Percentiles rank a stretch among this genome's conserved stretches.
Evolutionary conservation across 257 asterid species (phyloP).

Genomic region (Rhazya stricta): DNA sequence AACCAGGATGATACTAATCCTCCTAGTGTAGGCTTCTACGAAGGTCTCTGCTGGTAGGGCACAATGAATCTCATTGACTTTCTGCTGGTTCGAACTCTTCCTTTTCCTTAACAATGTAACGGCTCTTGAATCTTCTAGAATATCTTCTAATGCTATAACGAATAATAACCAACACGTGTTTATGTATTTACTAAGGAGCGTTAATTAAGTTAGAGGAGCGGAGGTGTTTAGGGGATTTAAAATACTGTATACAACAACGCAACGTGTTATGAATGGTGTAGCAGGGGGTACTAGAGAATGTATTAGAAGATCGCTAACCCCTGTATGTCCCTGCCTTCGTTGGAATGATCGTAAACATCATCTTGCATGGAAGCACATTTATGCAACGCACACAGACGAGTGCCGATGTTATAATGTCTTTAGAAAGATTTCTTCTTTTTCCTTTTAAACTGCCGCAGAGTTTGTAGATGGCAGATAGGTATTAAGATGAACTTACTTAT

Average conservation of each 20-base stretch:
- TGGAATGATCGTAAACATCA: background rate
- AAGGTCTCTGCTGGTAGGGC: background rate
- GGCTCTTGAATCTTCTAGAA: too few species aligned
- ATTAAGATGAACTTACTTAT: background rate
- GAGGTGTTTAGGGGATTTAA: too few species aligned
- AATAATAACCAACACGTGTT: too few species aligned
- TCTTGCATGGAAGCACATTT: background rate
- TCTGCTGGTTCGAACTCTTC: background rate
- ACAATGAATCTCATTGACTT: background rate
- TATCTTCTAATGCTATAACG: too few species aligned
- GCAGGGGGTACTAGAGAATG: too few species aligned
- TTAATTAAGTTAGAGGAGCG: too few species aligned
- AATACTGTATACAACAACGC: too few species aligned
- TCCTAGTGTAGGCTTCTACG: background rate
- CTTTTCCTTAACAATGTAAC: too few species aligned
- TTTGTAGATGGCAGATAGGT: background rate
- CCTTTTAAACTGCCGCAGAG: slow-evolving; percentile 5
- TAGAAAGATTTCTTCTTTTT: background rate
- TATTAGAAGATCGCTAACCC: too few species aligned
- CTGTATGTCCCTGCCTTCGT: too few species aligned
- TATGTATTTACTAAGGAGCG: too few species aligned
- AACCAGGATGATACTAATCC: background rate
- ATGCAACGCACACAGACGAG: background rate
- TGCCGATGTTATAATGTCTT: background rate
- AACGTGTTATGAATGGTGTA: too few species aligned